phyloP scores from a whole-genome alignment of 179 eudicot genomes.

The Sideroxylon spinosum region DNA sequence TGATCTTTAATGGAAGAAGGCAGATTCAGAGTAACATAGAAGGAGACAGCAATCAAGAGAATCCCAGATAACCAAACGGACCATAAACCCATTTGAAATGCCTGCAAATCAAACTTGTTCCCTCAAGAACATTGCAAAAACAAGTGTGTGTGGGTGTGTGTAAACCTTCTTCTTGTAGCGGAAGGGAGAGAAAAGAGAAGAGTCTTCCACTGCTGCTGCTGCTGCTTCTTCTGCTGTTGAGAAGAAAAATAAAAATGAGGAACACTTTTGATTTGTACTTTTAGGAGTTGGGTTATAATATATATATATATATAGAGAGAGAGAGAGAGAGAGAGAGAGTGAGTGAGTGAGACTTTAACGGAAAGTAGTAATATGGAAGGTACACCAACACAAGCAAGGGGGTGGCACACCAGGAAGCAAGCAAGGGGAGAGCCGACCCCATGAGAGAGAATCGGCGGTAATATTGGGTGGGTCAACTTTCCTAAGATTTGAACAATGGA shows the following conservation, averaged over 20 bases:
- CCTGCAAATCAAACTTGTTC: constrained; percentile 35
- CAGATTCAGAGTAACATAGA: constrained; percentile 57
- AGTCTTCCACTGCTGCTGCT: constrained; percentile 18
- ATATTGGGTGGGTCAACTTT: too few relatives aligned
- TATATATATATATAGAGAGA: too few relatives aligned
- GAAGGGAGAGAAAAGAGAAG: constrained; percentile 15
- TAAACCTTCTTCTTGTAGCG: constrained; percentile 28
- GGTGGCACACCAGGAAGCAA: background rate
- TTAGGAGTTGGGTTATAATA: background rate
- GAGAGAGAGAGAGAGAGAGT: background rate
- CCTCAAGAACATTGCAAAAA: background rate
- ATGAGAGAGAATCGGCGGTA: too few relatives aligned
- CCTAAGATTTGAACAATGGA: too few relatives aligned
- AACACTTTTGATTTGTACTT: background rate
- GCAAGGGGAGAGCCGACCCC: too few relatives aligned
- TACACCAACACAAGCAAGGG: background rate
- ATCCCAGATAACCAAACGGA: constrained; percentile 79
- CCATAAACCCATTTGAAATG: constrained; percentile 47
- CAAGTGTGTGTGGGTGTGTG: background rate
- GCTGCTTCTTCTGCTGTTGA: background rate
- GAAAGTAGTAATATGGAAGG: constrained; percentile 14
- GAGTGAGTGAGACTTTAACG: constrained; percentile 28
- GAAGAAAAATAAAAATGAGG: background rate
- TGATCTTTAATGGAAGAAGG: constrained; percentile 40
- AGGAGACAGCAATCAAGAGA: constrained; percentile 58